Percentiles rank a stretch among this genome's conserved stretches.
phyloP scores from a whole-genome alignment of 345 rosid genomes.

The Erucastrum elatum region DNA sequence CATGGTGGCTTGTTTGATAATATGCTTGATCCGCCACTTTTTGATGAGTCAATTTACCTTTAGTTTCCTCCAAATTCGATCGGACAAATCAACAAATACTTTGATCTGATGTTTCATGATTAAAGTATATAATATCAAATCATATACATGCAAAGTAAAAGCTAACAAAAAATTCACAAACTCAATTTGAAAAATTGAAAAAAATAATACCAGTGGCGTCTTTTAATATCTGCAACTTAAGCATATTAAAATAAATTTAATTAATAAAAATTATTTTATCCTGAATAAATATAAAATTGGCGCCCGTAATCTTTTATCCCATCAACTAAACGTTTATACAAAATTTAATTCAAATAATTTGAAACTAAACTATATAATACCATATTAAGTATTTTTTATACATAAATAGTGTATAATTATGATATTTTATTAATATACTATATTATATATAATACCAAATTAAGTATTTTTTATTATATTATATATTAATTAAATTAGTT shows the following conservation, averaged over 20 bases:
- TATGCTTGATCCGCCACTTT: conserved; percentile 11
- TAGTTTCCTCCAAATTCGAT: conserved; percentile 9
- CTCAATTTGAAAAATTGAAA: background rate
- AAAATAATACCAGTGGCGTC: background rate
- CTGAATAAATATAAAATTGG: background rate
- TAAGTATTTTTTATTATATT: background rate
- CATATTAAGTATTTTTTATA: background rate
- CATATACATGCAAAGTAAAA: background rate
- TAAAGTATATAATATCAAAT: conserved; percentile 5
- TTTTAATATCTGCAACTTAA: background rate
- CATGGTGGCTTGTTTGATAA: conserved; percentile 15
- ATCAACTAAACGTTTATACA: background rate
- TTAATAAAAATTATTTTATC: background rate
- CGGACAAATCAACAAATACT: conserved; percentile 3
- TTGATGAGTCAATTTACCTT: conserved; percentile 29
- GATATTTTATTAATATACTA: background rate
- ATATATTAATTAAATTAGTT: background rate
- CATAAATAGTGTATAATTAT: background rate
- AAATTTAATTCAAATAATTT: background rate
- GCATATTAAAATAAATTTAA: background rate
- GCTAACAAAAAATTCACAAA: conserved; percentile 13
- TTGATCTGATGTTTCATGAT: conserved; percentile 31
- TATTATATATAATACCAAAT: background rate
- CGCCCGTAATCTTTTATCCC: background rate
- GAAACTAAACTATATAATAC: background rate